A percentile compares a stretch with the other conserved stretches of the same genome.
Evolutionary conservation across 306 rosid species (phyloP).

Genomic region (Cajanus cajan): DNA sequence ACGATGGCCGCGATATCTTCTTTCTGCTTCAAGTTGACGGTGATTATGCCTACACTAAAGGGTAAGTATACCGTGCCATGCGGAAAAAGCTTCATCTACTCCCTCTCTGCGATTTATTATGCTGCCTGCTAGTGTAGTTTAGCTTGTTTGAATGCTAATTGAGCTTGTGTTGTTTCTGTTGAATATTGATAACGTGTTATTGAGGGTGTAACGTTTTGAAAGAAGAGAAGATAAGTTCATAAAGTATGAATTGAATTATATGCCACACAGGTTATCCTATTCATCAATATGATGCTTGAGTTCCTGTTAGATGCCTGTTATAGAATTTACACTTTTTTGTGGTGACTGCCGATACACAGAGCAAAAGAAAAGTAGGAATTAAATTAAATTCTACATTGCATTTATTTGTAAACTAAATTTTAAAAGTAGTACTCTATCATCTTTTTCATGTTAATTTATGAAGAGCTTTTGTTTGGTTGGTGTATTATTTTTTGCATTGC

Average conservation of each 20-base stretch:
- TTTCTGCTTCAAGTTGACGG: slow-evolving; percentile 82
- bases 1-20: slow-evolving; percentile 82
- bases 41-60: slow-evolving; percentile 70
- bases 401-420: background rate
- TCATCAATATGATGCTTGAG: background rate
- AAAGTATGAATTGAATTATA: background rate
- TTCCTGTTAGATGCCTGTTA: background rate
- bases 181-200: background rate
- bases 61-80: slow-evolving; percentile 60
- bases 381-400: too few relatives aligned
- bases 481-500: slow-evolving; percentile 33
- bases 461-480: slow-evolving; percentile 27
- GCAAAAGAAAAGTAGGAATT: too few relatives aligned
- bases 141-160: background rate
- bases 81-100: background rate
- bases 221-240: background rate
- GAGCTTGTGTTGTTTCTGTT: background rate
- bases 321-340: background rate
- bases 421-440: background rate
- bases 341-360: too few relatives aligned
- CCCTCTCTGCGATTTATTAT: background rate
- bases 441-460: background rate
- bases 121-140: background rate
- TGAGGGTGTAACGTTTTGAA: slow-evolving; percentile 7
- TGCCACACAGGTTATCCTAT: background rate